A percentile compares a stretch with the other conserved stretches of the same genome.
phyloP scores from a whole-genome alignment of 2,329 filamentous ascomycete genomes.

The Pyrenochaeta sp. region DNA sequence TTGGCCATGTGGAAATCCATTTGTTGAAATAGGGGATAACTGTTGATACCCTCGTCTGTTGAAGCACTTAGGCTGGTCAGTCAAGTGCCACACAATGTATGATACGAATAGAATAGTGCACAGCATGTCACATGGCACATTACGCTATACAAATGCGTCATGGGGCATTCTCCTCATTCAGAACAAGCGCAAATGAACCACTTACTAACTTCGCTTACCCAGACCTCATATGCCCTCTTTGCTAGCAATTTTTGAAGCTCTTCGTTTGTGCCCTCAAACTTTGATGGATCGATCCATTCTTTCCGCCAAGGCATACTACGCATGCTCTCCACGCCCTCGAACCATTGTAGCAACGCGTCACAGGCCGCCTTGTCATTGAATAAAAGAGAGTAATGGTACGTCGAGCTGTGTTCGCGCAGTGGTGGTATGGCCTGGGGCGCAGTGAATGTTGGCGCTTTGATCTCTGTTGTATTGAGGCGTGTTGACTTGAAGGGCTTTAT shows the following conservation, averaged over 20 bases:
- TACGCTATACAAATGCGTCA: background rate
- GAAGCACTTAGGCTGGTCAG: no score
- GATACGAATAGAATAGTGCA: no score
- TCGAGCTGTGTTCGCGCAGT: conserved; percentile 29
- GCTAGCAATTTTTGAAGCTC: conserved; percentile 55
- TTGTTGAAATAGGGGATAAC: conserved; percentile 70
- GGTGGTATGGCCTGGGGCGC: conserved; percentile 30
- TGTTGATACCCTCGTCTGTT: conserved; percentile 69
- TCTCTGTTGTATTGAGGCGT: conserved; percentile 5
- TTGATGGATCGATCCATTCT: conserved; percentile 60
- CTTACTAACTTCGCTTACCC: conserved; percentile 69
- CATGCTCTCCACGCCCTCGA: conserved; percentile 36
- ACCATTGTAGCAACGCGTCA: conserved; percentile 40
- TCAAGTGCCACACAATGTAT: no score
- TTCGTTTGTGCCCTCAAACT: conserved; percentile 19
- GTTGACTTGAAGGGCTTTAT: no score
- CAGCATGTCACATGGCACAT: no score
- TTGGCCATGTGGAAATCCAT: conserved; percentile 69
- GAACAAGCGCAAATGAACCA: no score
- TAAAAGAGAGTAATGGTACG: conserved; percentile 43
- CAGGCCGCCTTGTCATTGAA: conserved; percentile 19
- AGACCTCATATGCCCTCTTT: conserved; percentile 69
- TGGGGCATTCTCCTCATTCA: no score
- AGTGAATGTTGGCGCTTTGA: conserved; percentile 20
- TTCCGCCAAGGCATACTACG: conserved; percentile 58